Base-by-base conservation (phyloP, 2,329 filamentous ascomycete species). In the Lasiodiplodia theobromae region DNA sequence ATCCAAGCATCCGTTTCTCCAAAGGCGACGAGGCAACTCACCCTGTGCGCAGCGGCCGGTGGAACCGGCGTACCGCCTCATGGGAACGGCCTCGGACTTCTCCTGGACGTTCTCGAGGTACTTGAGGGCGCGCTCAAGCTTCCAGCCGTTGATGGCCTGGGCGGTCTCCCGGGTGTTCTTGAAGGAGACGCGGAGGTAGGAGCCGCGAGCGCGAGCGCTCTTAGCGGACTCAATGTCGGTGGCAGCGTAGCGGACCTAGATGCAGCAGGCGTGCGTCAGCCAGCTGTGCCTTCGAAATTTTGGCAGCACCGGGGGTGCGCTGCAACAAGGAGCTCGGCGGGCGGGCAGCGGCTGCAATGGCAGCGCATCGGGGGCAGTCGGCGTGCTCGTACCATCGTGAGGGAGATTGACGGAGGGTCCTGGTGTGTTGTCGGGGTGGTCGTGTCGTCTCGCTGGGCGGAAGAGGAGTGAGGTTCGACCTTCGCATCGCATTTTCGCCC, bases 161-260 rank as follows among this genome's bases (percentile, higher is more conserved):
- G 96, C 96, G 77, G 95, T 97, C 89, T 99, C 96, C 82, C 96
- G 94, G 83, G 96, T 99, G 91, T 99, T 99, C 92, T 99, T 99
- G 93, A 97, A 99, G 79, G 93, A 97, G 79, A 98, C 95, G 83
- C 96, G 94, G 80, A 99, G 92, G 89, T 98, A 99, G 84, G 94
- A 94, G 86, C 96, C 96, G 86, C 96, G 94, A 82, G 95, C 92
- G 88, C 95, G 93, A 85, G 96, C 96, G 87, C 93, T 97, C 90
- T 97, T 97, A 78, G 91, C 88, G 84, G 90, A 86, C 80, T 91
- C 87, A 83, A 96, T 95, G 83, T 94, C 89, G 82, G 91, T 92
- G 83, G 92, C 92, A 86, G 93, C 93, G 94, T 97, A 97, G 86
- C 94, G 93, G 88, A 97, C 93, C 94, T 96, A 80, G 28, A 57